These are phyloP conservation scores for Protomyces inundatus DNA, from an alignment of 1,139 yeast genomes.

Conservation along the genomic window DNA sequence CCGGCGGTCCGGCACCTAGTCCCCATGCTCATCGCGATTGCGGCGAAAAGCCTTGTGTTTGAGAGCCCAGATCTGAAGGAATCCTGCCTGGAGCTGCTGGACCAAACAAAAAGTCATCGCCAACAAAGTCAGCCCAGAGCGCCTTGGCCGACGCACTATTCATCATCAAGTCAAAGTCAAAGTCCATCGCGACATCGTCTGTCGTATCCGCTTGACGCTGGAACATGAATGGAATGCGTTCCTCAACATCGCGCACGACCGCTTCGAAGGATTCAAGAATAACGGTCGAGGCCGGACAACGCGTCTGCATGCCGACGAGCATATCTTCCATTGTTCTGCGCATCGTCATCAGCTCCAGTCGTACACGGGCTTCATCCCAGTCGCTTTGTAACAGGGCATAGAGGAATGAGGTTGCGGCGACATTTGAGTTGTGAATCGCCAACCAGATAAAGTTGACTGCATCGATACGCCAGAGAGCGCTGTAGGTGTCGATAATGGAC, in stretches of 20 bases:
- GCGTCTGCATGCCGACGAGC: slow-evolving; percentile 20
- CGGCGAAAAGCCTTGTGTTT: background rate
- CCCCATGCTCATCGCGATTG: background rate
- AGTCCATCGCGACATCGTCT: slow-evolving; percentile 4
- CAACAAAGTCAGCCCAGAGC: slow-evolving; percentile 15
- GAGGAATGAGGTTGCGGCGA: slow-evolving; percentile 50
- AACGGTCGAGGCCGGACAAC: slow-evolving; percentile 16
- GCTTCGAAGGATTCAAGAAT: slow-evolving; percentile 12
- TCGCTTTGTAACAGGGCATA: slow-evolving; percentile 11
- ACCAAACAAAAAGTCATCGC: slow-evolving; percentile 15
- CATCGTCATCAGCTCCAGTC: slow-evolving; percentile 2
- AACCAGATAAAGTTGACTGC: slow-evolving; percentile 87
- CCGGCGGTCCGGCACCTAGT: no score
- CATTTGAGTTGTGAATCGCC: slow-evolving; percentile 78
- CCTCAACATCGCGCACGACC: slow-evolving; percentile 8
- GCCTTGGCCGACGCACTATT: background rate
- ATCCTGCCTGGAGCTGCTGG: background rate
- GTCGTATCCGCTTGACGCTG: background rate
- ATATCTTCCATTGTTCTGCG: slow-evolving; percentile 2
- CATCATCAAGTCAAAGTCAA: background rate
- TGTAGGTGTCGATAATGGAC: slow-evolving; percentile 60
- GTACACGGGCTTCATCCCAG: background rate
- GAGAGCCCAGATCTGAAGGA: background rate
- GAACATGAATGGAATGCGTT: background rate
- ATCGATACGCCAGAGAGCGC: slow-evolving; percentile 51